Evolutionary conservation across 2,329 filamentous ascomycete species (phyloP).

Genomic region (Daldinia sp.): DNA sequence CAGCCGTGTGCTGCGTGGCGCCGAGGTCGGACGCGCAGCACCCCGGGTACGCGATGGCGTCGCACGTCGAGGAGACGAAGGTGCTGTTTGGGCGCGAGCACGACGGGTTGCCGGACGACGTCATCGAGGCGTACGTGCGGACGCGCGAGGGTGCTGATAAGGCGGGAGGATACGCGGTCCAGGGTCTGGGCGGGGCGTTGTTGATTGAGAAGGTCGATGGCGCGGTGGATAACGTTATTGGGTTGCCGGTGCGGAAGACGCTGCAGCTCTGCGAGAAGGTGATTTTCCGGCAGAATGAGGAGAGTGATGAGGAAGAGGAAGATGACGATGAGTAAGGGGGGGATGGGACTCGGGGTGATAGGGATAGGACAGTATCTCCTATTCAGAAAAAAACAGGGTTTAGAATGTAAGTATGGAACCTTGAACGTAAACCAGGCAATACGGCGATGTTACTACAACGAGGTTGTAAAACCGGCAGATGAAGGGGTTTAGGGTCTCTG

Average conservation of each 20-base stretch:
- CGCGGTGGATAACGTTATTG: slow-evolving; percentile 92
- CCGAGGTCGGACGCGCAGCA: slow-evolving; percentile 83
- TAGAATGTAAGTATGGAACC: background rate
- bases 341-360: too few species aligned
- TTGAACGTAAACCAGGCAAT: background rate
- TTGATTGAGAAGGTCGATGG: slow-evolving; percentile 91
- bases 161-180: slow-evolving; percentile 94
- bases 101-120: slow-evolving; percentile 76
- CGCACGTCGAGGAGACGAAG: slow-evolving; percentile 87
- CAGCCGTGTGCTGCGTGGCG: slow-evolving; percentile 84
- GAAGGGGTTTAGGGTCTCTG: background rate
- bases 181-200: slow-evolving; percentile 87
- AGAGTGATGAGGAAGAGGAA: slow-evolving; percentile 63
- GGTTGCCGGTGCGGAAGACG: slow-evolving; percentile 82
- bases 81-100: slow-evolving; percentile 83
- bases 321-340: slow-evolving; percentile 32
- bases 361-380: background rate
- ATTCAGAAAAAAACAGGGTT: background rate
- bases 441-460: background rate
- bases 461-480: background rate
- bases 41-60: slow-evolving; percentile 87
- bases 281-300: slow-evolving; percentile 79
- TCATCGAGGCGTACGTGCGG: slow-evolving; percentile 81
- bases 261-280: slow-evolving; percentile 89
- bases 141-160: slow-evolving; percentile 96